Base-by-base conservation (phyloP, 2,329 filamentous ascomycete genomes). In the Aureobasidium sp. region DNA sequence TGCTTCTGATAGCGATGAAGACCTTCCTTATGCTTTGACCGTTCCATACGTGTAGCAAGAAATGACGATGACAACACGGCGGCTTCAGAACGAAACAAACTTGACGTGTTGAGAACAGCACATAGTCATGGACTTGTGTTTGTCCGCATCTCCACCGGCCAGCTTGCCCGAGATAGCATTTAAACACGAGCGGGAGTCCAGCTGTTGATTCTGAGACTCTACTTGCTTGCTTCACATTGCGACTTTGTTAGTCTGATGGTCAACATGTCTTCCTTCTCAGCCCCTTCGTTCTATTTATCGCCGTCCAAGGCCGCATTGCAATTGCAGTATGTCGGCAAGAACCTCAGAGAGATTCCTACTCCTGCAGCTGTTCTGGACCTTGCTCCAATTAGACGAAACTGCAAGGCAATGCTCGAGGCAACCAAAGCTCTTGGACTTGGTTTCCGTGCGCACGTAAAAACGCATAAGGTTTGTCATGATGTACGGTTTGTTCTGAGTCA, bases 391-490 rank as follows among this genome's bases (percentile, higher is more conserved):
- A 78, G 82, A 61, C 76, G 80, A 53, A 91, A 93, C 69, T 93
- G 89, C 73, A 74, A 78, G 64, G 78, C 83, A 39, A 92, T 94
- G 88, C 81, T 91, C 7, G 77, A 84, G 14, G 83, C 88, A 0
- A 81, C 82, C 15, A 72, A 80, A 44, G 75, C 76, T 55, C 74
- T 92, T 15, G 78, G 80, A 0, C 78, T 92, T 27, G 81, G 80
- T 7, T 93, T 90, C 77, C 79, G 90, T 63, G 86, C 87, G 1
- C 90, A 94, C 72, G 84, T 93, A 64, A 94, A 94, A 75, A 91
- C 88, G 25, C 90, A 94, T 73, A 94, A 94, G 78, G 87, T 87
- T 74, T 61, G 69, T 20, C 39, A 14, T 22, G n/a, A 2, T 29
- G 36, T 22, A 55, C 27, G 11, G 2, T 62, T 12, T 11, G 9